phyloP scores from a whole-genome alignment of 768 basidiomycete genomes.

The Neoboletus subvelutipes region DNA sequence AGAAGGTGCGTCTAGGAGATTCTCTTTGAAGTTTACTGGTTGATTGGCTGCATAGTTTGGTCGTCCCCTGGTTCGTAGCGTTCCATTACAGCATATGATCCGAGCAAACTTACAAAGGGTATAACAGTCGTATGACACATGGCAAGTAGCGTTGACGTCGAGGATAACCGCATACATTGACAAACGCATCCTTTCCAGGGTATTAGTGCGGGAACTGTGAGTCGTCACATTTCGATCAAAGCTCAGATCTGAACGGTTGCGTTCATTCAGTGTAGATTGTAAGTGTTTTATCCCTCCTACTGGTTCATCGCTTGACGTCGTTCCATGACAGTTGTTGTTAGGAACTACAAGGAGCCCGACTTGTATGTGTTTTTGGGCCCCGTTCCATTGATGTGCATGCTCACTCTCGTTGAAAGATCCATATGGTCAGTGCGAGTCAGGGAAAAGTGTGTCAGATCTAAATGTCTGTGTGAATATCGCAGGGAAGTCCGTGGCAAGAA shows the following conservation, averaged over 20 bases:
- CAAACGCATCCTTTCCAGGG: slow-evolving; percentile 39
- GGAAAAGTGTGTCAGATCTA: slow-evolving; percentile 24
- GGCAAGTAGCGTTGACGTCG: slow-evolving; percentile 34
- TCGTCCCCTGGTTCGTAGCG: slow-evolving; percentile 61
- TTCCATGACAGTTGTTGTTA: slow-evolving; percentile 59
- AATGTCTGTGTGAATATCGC: slow-evolving; percentile 23
- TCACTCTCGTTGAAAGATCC: slow-evolving; percentile 45
- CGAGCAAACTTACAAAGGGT: slow-evolving; percentile 3
- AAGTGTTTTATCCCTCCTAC: slow-evolving; percentile 19
- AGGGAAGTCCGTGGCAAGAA: slow-evolving; percentile 91
- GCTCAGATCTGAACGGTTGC: neutral
- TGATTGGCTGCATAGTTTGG: slow-evolving; percentile 54
- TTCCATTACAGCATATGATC: neutral
- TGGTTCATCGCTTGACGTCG: neutral
- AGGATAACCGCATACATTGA: slow-evolving; percentile 5
- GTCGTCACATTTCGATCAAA: slow-evolving; percentile 27
- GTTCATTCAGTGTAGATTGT: slow-evolving; percentile 65
- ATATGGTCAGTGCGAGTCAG: slow-evolving; percentile 64
- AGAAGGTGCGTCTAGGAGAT: slow-evolving; percentile 60
- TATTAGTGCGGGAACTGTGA: slow-evolving; percentile 73
- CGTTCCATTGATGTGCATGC: neutral
- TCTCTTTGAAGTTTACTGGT: neutral
- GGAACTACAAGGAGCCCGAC: slow-evolving; percentile 71
- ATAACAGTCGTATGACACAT: slow-evolving; percentile 56
- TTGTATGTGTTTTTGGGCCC: slow-evolving; percentile 49